These are phyloP conservation scores for Phytopythium delawarense DNA, from an alignment of 352 stramenopile species.

Conservation along the genomic window DNA sequence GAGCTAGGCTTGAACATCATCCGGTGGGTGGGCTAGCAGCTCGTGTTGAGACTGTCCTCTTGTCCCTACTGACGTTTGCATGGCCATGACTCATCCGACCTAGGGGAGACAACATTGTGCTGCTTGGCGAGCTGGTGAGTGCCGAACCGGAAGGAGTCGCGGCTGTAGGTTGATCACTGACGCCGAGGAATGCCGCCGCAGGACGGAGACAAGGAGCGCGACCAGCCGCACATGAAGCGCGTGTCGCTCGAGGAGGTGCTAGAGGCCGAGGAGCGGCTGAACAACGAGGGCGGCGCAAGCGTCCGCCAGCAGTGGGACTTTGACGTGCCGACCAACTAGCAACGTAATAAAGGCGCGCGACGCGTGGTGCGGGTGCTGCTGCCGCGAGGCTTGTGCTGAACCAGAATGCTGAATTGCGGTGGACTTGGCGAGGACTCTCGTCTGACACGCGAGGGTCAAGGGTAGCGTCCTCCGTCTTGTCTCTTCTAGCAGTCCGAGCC, in stretches of 20 bases:
- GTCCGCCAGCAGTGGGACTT: slow-evolving; percentile 86
- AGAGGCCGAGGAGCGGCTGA: slow-evolving; percentile 74
- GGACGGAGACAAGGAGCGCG: slow-evolving; percentile 79
- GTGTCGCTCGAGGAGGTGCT: slow-evolving; percentile 75
- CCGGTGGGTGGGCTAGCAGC: slow-evolving; percentile 30
- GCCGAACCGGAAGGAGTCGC: background rate
- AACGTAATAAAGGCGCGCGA: background rate
- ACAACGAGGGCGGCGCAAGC: slow-evolving; percentile 52
- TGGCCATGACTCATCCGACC: background rate
- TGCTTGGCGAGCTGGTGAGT: slow-evolving; percentile 77
- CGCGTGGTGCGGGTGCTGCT: background rate
- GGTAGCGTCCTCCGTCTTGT: too few species aligned
- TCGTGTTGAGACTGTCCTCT: background rate
- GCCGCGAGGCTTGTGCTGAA: background rate
- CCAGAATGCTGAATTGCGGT: too few species aligned
- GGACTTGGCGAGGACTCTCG: too few species aligned
- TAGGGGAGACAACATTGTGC: slow-evolving; percentile 86
- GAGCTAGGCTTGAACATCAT: slow-evolving; percentile 96
- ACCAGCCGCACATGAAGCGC: slow-evolving; percentile 79
- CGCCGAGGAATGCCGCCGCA: slow-evolving; percentile 11
- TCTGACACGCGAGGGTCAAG: too few species aligned
- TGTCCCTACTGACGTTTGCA: background rate
- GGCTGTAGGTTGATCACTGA: background rate
- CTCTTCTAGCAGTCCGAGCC: too few species aligned
- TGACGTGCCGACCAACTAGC: slow-evolving; percentile 32